Conservation (phyloP, 805 yeast species). For the Hanseniaspora occidentalis region DNA sequence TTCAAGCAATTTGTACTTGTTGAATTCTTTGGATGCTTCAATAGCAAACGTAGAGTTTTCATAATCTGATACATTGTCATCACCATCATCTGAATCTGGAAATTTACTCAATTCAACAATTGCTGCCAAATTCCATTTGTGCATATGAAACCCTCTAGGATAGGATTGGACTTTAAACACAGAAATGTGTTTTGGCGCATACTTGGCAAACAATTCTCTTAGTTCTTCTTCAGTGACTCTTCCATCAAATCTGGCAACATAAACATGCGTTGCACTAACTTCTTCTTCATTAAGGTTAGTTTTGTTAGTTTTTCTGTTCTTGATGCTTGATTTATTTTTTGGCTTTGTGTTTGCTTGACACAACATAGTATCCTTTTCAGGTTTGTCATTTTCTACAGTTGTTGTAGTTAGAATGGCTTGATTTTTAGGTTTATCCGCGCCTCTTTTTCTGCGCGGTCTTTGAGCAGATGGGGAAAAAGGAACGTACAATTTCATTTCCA, state of each 20-base stretch:
- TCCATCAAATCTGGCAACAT: slow-evolving; percentile 29
- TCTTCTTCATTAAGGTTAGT: too few relatives aligned
- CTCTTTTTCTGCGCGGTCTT: too few relatives aligned
- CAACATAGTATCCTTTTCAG: too few relatives aligned
- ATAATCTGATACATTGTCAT: slow-evolving; percentile 30
- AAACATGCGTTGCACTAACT: too few relatives aligned
- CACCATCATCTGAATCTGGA: slow-evolving; percentile 29
- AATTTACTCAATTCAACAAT: slow-evolving; percentile 38
- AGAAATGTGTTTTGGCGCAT: slow-evolving; percentile 34
- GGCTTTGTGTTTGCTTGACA: too few relatives aligned
- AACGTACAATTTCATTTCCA: slow-evolving; percentile 30
- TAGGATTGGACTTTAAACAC: slow-evolving; percentile 30
- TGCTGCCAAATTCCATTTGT: slow-evolving; percentile 34
- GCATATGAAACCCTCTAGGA: slow-evolving; percentile 18
- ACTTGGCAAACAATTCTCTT: slow-evolving; percentile 32
- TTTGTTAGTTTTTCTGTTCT: too few relatives aligned
- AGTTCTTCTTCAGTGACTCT: slow-evolving; percentile 32
- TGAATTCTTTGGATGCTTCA: slow-evolving; percentile 17
- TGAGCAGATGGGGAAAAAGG: slow-evolving; percentile 28
- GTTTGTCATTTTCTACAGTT: too few relatives aligned
- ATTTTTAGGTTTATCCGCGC: too few relatives aligned
- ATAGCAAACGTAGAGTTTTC: neutral
- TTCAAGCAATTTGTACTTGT: slow-evolving; percentile 27
- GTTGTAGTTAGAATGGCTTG: too few relatives aligned
- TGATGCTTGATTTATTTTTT: too few relatives aligned